A percentile compares a stretch with the other conserved stretches of the same genome.
Evolutionary conservation across 441 rosid species (phyloP).

Genomic region (Melianthus villosus): DNA sequence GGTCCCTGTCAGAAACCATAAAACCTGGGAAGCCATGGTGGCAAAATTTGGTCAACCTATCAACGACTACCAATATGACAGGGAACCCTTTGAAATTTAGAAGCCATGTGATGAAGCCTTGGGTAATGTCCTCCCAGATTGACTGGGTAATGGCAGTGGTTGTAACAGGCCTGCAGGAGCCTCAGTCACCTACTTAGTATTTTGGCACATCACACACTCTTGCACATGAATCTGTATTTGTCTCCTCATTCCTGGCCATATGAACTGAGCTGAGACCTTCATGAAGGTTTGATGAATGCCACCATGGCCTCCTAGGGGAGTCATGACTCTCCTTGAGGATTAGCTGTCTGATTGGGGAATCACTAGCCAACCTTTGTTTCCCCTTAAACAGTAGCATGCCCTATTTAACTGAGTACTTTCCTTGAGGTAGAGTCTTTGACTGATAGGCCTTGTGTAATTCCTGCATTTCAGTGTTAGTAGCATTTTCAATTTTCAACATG

Average conservation of each 20-base stretch:
- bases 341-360: too few species aligned
- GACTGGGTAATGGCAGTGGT: neutral
- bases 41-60: neutral
- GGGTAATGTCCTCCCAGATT: neutral
- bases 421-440: too few species aligned
- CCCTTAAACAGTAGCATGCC: too few species aligned
- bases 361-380: too few species aligned
- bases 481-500: too few species aligned
- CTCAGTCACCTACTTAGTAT: neutral
- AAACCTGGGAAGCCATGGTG: conserved; percentile 5
- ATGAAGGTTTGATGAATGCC: neutral
- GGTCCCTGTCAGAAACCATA: conserved; percentile 1
- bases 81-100: neutral
- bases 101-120: conserved; percentile 1
- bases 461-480: too few species aligned
- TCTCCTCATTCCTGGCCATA: neutral
- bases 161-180: neutral
- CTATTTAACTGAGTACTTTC: too few species aligned
- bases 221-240: neutral
- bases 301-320: neutral
- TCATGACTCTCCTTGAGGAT: too few species aligned
- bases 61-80: conserved; percentile 4
- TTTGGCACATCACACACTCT: neutral
- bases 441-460: too few species aligned
- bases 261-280: neutral